phyloP scores from a whole-genome alignment of 345 rosid genomes.

The Camelina hispida region DNA sequence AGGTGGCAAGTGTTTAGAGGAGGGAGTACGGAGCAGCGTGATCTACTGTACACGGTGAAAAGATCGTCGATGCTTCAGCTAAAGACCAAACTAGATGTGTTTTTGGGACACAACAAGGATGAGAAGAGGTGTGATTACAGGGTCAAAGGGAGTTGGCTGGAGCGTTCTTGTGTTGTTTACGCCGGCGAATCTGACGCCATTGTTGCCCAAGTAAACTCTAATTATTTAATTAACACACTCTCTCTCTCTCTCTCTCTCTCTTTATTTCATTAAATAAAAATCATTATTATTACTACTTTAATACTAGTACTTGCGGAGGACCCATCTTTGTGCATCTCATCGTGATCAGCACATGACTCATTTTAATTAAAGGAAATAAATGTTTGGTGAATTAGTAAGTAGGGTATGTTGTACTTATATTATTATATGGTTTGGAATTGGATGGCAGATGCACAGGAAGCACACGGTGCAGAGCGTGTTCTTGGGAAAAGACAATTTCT shows the following conservation, averaged over 20 bases:
- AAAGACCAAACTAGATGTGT: conserved; percentile 57
- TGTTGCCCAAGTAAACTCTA: conserved; percentile 60
- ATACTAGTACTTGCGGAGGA: too few species aligned
- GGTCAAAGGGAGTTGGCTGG: conserved; percentile 52
- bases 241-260: neutral
- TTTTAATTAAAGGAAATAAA: too few species aligned
- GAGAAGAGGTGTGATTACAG: conserved; percentile 54
- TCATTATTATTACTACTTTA: too few species aligned
- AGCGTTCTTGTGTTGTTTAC: conserved; percentile 53
- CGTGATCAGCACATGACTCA: too few species aligned
- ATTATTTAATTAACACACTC: neutral
- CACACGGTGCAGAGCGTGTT: conserved; percentile 45
- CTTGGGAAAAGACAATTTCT: conserved; percentile 50
- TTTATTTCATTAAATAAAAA: too few species aligned
- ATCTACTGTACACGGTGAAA: conserved; percentile 59
- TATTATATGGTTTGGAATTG: neutral
- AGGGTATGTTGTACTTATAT: too few species aligned
- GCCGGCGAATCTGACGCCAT: conserved; percentile 54
- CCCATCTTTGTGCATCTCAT: too few species aligned
- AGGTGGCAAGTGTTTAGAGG: conserved; percentile 69
- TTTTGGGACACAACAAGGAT: conserved; percentile 51
- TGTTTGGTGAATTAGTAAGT: too few species aligned
- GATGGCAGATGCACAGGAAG: conserved; percentile 46
- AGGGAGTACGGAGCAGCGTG: conserved; percentile 51
- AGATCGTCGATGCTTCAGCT: conserved; percentile 50